Evolutionary conservation across 805 yeast species (phyloP), one percentile per base, ranked within the genome.

Genomic region (Ogataea methanolica): DNA sequence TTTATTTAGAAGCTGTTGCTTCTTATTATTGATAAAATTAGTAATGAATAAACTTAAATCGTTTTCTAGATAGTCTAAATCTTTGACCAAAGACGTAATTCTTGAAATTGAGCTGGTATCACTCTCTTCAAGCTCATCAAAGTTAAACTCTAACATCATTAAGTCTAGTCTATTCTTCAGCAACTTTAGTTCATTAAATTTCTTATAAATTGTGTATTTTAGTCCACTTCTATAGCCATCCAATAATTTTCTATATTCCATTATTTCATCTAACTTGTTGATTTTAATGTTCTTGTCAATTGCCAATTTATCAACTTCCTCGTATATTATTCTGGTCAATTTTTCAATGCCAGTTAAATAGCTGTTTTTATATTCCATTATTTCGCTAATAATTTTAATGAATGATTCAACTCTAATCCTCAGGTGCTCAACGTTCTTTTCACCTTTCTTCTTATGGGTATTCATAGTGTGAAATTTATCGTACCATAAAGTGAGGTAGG

Each of bases 401-500:
- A 62, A 62, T 21, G 66, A 55, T 50, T 65, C 66, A 34, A 63
- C 41, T 19, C 64, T 52, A 6, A 53, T 41, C 29, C 49, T 56
- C 33, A 55, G 33, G 14, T 46, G 36, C 2, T 19, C 36, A n/a
- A 40, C 38, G 26, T 45, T 45, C 5, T 40, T 43, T 6, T 36
- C 44, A 6, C 48, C 37, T 15, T 39, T 49, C 33, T 37, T 50
- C 39, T 45, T 41, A 15, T 38, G 29, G 39, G 26, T 19, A 17
- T 35, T 39, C n/a, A 39, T 12, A n/a, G 48, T 39, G 29, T 46
- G 56, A 44, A 73, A 73, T 21, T 69, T 66, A 42, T 77, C 79
- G 62, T 72, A 81, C 81, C 83, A 78, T 55, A 81, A 77, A 14
- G 83, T 73, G 11, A 82, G 62, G 57, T 79, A 82, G 16, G 83